phyloP scores from a whole-genome alignment of 1,139 yeast genomes.

The Lodderomyces parapsilosis region DNA sequence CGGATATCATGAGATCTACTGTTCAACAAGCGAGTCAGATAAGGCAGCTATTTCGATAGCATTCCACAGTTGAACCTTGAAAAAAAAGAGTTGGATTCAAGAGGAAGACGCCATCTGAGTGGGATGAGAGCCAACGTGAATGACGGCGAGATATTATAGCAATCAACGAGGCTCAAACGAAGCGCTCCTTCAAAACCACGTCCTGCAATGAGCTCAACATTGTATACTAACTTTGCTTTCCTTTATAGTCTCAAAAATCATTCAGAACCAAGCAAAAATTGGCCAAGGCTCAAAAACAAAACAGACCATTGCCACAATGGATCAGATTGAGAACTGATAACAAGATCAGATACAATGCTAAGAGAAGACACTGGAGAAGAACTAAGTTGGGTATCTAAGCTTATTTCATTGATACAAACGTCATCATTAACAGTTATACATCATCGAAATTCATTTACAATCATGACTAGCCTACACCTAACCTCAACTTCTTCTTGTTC shows the following conservation, averaged over 20 bases:
- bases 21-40: too few relatives aligned
- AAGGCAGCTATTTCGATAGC: too few relatives aligned
- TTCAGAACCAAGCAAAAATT: conserved; percentile 98
- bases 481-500: conserved; percentile 4
- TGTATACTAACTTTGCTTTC: conserved; percentile 21
- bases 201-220: too few relatives aligned
- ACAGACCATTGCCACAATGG: conserved; percentile 99
- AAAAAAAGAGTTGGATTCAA: too few relatives aligned
- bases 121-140: too few relatives aligned
- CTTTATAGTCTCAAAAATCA: conserved; percentile 88
- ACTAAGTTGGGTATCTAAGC: conserved; percentile 96
- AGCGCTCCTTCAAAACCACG: too few relatives aligned
- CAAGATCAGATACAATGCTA: conserved; percentile 98
- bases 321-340: conserved; percentile 98
- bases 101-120: too few relatives aligned
- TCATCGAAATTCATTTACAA: too few relatives aligned
- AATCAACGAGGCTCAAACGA: too few relatives aligned
- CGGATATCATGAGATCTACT: too few relatives aligned
- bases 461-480: background rate
- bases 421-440: conserved; percentile 3
- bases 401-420: conserved; percentile 1
- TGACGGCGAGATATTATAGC: too few relatives aligned
- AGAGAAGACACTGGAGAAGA: conserved; percentile 99
- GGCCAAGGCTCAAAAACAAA: conserved; percentile 98
- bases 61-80: too few relatives aligned